Evolutionary conservation across 352 stramenopile species (phyloP), one percentile per base, ranked within the genome.

Genomic region (Pythium monospermum): DNA sequence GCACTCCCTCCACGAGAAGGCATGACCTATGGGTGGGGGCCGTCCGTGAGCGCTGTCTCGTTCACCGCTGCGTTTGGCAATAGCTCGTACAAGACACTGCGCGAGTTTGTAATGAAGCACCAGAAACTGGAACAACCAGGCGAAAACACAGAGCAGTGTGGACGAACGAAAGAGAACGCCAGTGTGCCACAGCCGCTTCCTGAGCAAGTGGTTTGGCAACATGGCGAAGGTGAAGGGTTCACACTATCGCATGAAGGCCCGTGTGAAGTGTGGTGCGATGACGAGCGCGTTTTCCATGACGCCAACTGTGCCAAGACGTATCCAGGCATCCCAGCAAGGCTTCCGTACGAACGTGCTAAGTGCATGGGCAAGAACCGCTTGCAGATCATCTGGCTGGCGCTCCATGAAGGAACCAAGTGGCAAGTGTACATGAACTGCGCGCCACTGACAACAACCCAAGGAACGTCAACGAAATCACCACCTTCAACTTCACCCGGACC

Each of bases 341-440:
- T 64, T 4, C 43, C 56, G n/a, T 64, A 38, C 41, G 26, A 62
- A 5, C 39, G 41, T 12, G 28, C 33, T 45, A 69, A 68, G 52
- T 74, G 66, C 38, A 26, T 45, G 3, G 61, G 61, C 36, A 59
- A 63, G 35, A 61, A 48, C 22, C 42, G 57, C 22, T 42, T 71
- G 13, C 53, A 57, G 35, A 47, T 57, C 3, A 31, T 64, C 15
- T 74, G 66, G 66, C 48, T 70, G 15, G 65, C 65, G 18, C 49
- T 73, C 41, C 66, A 74, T 37, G 49, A 59, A 12, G 33, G 38
- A 15, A 28, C 44, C 1, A 21, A 42, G 4, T 74, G 61, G 66
- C 66, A 74, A 49, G 49, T 64, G 6, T 68, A 74, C 54, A 64
- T 60, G 32, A 69, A 73, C 60, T 73, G 56, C 31, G 53, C 45